Conservation (phyloP, 2,329 filamentous ascomycete genomes). For the Scleromitrula shiraiana region DNA sequence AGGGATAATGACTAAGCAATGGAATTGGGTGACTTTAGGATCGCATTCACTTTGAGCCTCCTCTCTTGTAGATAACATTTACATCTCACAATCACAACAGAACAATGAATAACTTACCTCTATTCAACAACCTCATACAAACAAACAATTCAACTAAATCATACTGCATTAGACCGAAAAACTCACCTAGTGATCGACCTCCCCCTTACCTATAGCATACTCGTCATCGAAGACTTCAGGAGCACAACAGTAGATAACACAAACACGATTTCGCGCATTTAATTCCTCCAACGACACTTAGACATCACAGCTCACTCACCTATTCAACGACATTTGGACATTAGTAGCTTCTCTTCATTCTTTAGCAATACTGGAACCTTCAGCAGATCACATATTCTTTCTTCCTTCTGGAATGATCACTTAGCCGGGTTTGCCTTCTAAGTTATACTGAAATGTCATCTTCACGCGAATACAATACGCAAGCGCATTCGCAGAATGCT, state of each 20-base stretch:
- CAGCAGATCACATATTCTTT: no score
- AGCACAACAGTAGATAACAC: background rate
- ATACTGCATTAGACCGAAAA: constrained; percentile 14
- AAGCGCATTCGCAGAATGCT: constrained; percentile 32
- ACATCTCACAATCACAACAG: constrained; percentile 8
- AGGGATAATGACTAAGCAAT: background rate
- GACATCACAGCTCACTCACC: no score
- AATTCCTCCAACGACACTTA: no score
- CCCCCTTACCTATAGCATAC: constrained; percentile 16
- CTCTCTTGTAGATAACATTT: constrained; percentile 6
- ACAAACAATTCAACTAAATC: constrained; percentile 13
- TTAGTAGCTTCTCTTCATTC: no score
- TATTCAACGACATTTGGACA: constrained; percentile 34
- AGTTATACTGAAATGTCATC: no score
- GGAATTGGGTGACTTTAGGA: background rate
- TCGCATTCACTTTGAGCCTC: constrained; percentile 1
- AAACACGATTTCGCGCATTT: background rate
- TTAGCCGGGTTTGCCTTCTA: no score
- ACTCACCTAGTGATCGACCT: constrained; percentile 19
- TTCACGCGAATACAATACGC: constrained; percentile 38
- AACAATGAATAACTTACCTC: constrained; percentile 25
- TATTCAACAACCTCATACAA: constrained; percentile 13
- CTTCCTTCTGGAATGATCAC: no score
- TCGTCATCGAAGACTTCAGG: background rate
- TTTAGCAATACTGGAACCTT: no score